These are phyloP conservation scores for Sporodiniella umbellata DNA, from an alignment of 371 early-diverging fungal species.

Conservation along the genomic window DNA sequence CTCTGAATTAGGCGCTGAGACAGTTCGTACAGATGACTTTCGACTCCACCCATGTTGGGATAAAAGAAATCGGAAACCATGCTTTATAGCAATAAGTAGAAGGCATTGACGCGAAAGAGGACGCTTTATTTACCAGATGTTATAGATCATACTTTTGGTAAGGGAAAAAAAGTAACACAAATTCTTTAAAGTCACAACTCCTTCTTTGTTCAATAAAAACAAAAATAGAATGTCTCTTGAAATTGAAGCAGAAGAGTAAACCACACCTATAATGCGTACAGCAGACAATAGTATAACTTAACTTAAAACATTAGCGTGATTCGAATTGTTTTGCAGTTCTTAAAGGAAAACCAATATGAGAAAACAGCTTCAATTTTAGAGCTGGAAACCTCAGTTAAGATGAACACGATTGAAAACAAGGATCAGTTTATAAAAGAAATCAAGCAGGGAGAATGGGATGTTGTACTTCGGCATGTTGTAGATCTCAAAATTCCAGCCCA, in stretches of 20 bases:
- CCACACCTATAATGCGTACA: neutral
- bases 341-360: constrained; percentile 84
- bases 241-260: constrained; percentile 30
- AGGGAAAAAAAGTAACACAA: too few species aligned
- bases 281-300: neutral
- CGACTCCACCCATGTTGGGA: constrained; percentile 98
- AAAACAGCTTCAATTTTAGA: constrained; percentile 76
- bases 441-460: constrained; percentile 82
- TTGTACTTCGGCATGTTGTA: constrained; percentile 68
- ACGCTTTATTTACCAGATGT: constrained; percentile 4
- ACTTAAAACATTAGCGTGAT: constrained; percentile 8
- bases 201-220: too few species aligned
- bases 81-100: constrained; percentile 28
- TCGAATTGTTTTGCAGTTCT: constrained; percentile 83
- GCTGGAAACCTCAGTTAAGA: constrained; percentile 73
- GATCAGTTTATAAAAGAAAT: constrained; percentile 76
- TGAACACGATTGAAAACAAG: constrained; percentile 87
- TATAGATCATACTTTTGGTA: neutral
- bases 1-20: constrained; percentile 85
- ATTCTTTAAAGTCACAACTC: too few species aligned
- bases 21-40: constrained; percentile 94
- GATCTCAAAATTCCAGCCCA: constrained; percentile 67
- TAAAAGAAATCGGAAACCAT: constrained; percentile 98
- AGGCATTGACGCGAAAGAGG: neutral
- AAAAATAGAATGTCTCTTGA: constrained; percentile 20